These are phyloP conservation scores for Batkoa obscura DNA, from an alignment of 371 early-diverging fungal species.

Conservation along the genomic window DNA sequence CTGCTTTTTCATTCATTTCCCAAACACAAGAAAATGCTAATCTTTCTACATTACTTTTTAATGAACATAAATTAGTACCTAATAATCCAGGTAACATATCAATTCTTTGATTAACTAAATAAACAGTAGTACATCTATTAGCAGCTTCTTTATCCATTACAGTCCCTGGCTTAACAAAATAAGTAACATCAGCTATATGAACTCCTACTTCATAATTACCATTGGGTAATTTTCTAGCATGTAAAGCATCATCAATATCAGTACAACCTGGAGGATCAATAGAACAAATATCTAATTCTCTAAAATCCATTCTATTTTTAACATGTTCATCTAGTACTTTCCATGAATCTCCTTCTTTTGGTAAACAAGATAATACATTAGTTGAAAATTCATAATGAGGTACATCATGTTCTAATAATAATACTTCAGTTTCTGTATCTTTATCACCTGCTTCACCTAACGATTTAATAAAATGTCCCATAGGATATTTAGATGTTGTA, in stretches of 20 bases:
- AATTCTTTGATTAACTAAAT: conserved; percentile 73
- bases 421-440: conserved; percentile 85
- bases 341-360: conserved; percentile 74
- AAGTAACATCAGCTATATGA: conserved; percentile 95
- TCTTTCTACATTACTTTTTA: conserved; percentile 41
- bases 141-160: conserved; percentile 85
- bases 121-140: conserved; percentile 87
- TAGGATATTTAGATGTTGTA: conserved; percentile 50
- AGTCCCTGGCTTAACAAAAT: conserved; percentile 77
- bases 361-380: conserved; percentile 60
- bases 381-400: conserved; percentile 80
- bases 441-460: conserved; percentile 84
- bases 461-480: conserved; percentile 81
- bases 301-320: conserved; percentile 55
- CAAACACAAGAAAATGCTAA: conserved; percentile 78
- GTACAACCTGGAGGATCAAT: conserved; percentile 99
- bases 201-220: conserved; percentile 77
- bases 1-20: conserved; percentile 53
- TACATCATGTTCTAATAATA: conserved; percentile 88
- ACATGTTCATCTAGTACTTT: conserved; percentile 54
- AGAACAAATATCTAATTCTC: conserved; percentile 74
- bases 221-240: conserved; percentile 50
- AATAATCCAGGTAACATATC: conserved; percentile 93
- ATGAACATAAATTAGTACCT: conserved; percentile 67
- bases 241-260: conserved; percentile 99